Base-by-base conservation (phyloP, 257 asterid species). In the Datura wrightii region DNA sequence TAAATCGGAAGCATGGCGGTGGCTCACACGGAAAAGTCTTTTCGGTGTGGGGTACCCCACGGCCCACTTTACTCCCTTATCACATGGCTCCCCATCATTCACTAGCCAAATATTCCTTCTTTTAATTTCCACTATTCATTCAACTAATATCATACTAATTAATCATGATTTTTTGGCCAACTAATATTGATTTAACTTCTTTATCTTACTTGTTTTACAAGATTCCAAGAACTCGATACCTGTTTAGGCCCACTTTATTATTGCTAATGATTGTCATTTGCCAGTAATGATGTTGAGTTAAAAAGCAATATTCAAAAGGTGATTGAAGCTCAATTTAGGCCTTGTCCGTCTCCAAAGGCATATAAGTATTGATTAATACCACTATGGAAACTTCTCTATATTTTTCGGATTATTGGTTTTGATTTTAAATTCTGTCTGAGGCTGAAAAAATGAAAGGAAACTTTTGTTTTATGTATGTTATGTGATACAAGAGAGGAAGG, bases 31-130 rank as follows among this genome's bases (percentile, higher is more conserved):
- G 42, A 31, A 24, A 24, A 63, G 2, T 2, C 3, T 59, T 59
- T 59, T 4, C 13, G 4, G 42, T 39, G 36, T 59, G 36, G 18
- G 70, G 42, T 6, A 31, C 44, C 71, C 71, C 18, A 63, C 44
- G 5, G 4, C 42, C 50, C 2, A 46, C 50, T 31, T 39, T 5
- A 65, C 10, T 11, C 58, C 58, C 18, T 11, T 2, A 13, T 53
- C 63, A 66, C 76, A 66, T 66, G 76, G 48, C 74, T 66, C 48
- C 24, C 24, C 48, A 37, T 14, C 24, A 66, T 66, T 66, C 74
- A 66, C 10, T 66, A 6, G 0, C 74, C 74, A 66, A 13, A 66
- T 66, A 66, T 14, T 66, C 76, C 48, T 34, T 65, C 18, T 53
- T 34, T 7, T 19, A 10, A 7, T 3, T 15, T 69, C 39, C 10